Base-by-base conservation (phyloP, 176 grass and related monocot species). In the Tillandsia fasciculata region DNA sequence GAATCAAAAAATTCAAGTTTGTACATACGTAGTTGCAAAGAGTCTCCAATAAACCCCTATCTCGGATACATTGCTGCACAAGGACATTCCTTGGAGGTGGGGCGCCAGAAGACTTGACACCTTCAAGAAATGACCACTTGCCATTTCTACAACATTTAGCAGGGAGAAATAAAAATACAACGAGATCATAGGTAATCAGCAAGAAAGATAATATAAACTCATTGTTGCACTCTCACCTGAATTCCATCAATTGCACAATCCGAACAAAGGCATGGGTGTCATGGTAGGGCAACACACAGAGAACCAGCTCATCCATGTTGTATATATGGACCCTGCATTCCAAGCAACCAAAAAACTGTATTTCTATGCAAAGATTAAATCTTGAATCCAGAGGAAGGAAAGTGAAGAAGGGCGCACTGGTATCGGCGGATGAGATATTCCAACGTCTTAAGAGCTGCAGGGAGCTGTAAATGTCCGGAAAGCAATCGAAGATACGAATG, bases 371-470 rank as follows among this genome's bases (percentile, higher is more conserved):
- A 56, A 59, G 54, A 59, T 59, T 42, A 18, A 4, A 59, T 20
- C 15, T 17, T 8, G 23, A 65, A 74, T 53, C 33, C 18, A 50
- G 50, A 11, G 2, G 1, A 0, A 11, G 3, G 52, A 33, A 11
- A 12, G 33, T 56, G 29, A 29, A 64, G 29, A 29, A 64, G 12
- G 9, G 11, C 49, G 10, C 92, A 97, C 93, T 84, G 67, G 79
- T 97, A 92, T 87, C 86, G 49, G 13, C 89, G 89, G 70, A 97
- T 79, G 66, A 97, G 88, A 72, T 92, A 97, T 80, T 97, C 93
- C 1, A 97, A 67, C 1, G 93, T 97, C 77, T 89, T 85, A 33
- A 91, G 77, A 52, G 86, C 89, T 71, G 86, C 79, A 57, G 78
- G 57, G 49, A 87, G 74, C 74, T 92, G 81, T 73, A 97, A 68